These are phyloP conservation scores for Euphorbia pulcherrima DNA, from an alignment of 345 rosid species.

Conservation along the genomic window DNA sequence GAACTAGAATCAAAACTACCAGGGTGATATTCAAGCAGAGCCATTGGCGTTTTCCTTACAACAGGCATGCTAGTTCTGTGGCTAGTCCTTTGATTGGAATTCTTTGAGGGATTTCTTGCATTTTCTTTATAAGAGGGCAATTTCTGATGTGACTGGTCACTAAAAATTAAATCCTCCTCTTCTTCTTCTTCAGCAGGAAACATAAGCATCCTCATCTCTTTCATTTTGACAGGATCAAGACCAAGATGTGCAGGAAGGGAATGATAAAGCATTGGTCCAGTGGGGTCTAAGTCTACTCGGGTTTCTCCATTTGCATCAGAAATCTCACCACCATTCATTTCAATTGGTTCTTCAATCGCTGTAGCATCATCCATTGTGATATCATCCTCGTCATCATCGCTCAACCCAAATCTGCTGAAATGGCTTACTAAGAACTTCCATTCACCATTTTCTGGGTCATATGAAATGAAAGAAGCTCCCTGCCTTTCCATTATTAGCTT, in stretches of 20 bases:
- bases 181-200: slow-evolving; percentile 61
- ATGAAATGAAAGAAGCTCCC: slow-evolving; percentile 73
- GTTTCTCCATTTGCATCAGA: slow-evolving; percentile 43
- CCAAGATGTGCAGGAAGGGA: slow-evolving; percentile 95
- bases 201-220: slow-evolving; percentile 91
- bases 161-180: slow-evolving; percentile 44
- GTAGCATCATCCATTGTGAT: slow-evolving; percentile 60
- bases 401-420: slow-evolving; percentile 91
- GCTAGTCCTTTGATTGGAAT: slow-evolving; percentile 41
- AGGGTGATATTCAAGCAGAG: slow-evolving; percentile 76
- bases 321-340: slow-evolving; percentile 41
- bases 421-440: slow-evolving; percentile 84
- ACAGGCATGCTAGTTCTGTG: slow-evolving; percentile 47
- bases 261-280: slow-evolving; percentile 71
- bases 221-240: slow-evolving; percentile 81
- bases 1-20: slow-evolving; percentile 42
- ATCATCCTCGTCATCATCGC: slow-evolving; percentile 94
- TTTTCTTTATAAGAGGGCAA: slow-evolving; percentile 43
- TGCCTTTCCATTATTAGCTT: slow-evolving; percentile 51
- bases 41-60: slow-evolving; percentile 61
- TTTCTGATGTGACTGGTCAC: slow-evolving; percentile 39
- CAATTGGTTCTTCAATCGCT: slow-evolving; percentile 34
- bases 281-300: slow-evolving; percentile 33
- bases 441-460: slow-evolving; percentile 48
- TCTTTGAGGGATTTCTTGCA: slow-evolving; percentile 39